Conservation (phyloP, 805 yeast genomes). For the Maudiozyma turicensis region DNA sequence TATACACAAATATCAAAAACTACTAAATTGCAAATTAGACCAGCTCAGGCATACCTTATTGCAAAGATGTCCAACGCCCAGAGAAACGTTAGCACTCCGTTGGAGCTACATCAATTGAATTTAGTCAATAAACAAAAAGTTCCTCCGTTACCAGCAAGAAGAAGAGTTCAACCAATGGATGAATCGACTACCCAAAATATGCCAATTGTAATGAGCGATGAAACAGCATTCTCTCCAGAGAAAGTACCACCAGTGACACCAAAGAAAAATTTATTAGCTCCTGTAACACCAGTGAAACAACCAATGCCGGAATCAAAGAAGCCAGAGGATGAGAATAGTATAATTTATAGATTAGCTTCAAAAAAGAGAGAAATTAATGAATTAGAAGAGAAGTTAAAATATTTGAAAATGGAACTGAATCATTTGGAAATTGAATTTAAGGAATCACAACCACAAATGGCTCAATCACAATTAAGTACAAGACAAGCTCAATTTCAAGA, state of each 20-base stretch:
- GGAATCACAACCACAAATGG: constrained; percentile 1
- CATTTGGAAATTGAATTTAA: constrained; percentile 29
- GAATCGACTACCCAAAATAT: too few relatives aligned
- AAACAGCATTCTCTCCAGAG: neutral
- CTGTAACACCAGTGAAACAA: constrained; percentile 1
- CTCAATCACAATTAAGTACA: neutral
- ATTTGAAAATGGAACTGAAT: constrained; percentile 31
- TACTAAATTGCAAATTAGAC: too few relatives aligned
- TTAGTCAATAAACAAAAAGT: constrained; percentile 16
- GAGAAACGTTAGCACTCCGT: constrained; percentile 14
- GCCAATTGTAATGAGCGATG: too few relatives aligned
- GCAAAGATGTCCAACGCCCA: constrained; percentile 1
- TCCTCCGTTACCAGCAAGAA: neutral
- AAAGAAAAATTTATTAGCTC: neutral
- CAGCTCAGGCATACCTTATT: too few relatives aligned
- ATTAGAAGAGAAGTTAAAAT: constrained; percentile 33
- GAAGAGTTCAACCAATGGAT: too few relatives aligned
- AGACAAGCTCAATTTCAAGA: neutral
- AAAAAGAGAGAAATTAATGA: constrained; percentile 48
- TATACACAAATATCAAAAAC: too few relatives aligned
- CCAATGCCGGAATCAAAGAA: neutral
- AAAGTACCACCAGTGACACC: constrained; percentile 1
- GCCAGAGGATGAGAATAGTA: constrained; percentile 4
- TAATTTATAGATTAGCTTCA: constrained; percentile 35
- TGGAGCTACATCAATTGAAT: constrained; percentile 19